Evolutionary conservation across 768 basidiomycete species (phyloP), one percentile per base, ranked within the genome.

Genomic region (Serendipita sp.): DNA sequence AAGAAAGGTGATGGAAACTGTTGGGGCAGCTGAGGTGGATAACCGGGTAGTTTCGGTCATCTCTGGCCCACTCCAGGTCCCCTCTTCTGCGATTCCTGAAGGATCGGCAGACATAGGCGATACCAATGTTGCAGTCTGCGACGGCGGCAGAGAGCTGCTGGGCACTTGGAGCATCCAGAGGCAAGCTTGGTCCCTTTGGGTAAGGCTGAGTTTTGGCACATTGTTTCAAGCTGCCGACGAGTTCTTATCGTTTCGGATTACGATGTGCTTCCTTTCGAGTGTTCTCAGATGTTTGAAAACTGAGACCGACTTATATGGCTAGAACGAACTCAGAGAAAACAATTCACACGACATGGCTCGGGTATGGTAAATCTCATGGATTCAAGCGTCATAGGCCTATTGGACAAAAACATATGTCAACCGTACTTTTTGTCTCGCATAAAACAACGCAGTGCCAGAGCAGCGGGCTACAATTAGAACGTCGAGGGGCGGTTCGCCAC

Each of bases 401-500:
- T 38, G 38, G 38, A 38, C 38, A 58, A 61, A 42, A 16, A 31
- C 31, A 61, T 20, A 61, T 30, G 43, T 38, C 7, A 60, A 20
- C 20, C n/a, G 11, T 17, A 28, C 61, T 28, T 34, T 22, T 34
- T 58, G 41, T 33, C 56, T 33, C n/a, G 26, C 22, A 58, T n/a
- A 24, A 58, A 22, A 58, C 28, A 28, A 61, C 34, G 31, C 60
- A 43, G 28, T 61, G 24, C 42, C 31, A 41, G 50, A 51, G 20
- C 22, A 65, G 14, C 48, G 20, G 44, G 31, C 30, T 22, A 28
- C 45, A 24, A 24, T 66, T 70, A 81, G 76, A 90, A 91, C 45
- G 90, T 92, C 64, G 74, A 70, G 24, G 90, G 90, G 67, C 90
- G 83, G 70, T 75, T 74, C 34, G 91, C 90, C 60, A 84, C 81